phyloP scores from a whole-genome alignment of 352 stramenopile genomes.

The Globisporangium viniferum region DNA sequence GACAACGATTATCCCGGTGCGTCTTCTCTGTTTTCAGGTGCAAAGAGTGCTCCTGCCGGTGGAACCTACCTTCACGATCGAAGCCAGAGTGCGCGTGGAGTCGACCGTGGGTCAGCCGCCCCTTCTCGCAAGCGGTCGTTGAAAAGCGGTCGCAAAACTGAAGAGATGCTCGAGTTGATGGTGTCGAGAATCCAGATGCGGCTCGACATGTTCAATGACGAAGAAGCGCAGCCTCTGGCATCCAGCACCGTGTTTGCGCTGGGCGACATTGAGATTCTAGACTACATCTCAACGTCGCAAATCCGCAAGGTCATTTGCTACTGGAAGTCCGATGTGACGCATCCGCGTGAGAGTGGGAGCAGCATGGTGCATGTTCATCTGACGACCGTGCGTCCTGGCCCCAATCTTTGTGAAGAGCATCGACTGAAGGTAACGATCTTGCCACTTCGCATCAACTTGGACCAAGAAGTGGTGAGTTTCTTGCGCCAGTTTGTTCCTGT shows the following conservation, averaged over 20 bases:
- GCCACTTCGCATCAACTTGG: slow-evolving; percentile 79
- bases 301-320: slow-evolving; percentile 90
- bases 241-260: slow-evolving; percentile 75
- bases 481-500: slow-evolving; percentile 76
- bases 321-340: slow-evolving; percentile 83
- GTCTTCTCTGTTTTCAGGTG: slow-evolving; percentile 37
- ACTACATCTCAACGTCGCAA: slow-evolving; percentile 89
- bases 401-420: slow-evolving; percentile 81
- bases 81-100: background rate
- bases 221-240: slow-evolving; percentile 62
- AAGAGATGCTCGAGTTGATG: slow-evolving; percentile 87
- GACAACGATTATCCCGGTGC: slow-evolving; percentile 20
- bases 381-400: slow-evolving; percentile 71
- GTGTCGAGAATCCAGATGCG: slow-evolving; percentile 81
- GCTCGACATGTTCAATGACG: slow-evolving; percentile 82
- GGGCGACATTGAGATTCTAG: slow-evolving; percentile 79
- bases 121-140: slow-evolving; percentile 51
- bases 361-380: slow-evolving; percentile 80
- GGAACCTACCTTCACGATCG: slow-evolving; percentile 33
- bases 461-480: slow-evolving; percentile 87
- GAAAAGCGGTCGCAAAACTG: slow-evolving; percentile 80
- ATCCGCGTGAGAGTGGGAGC: slow-evolving; percentile 81
- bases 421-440: slow-evolving; percentile 72
- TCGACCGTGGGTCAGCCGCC: slow-evolving; percentile 1
- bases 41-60: slow-evolving; percentile 33